A percentile compares a stretch with the other conserved stretches of the same genome.
Conservation (phyloP, 2,329 filamentous ascomycete species). For the Nigrograna mackinnonii region DNA sequence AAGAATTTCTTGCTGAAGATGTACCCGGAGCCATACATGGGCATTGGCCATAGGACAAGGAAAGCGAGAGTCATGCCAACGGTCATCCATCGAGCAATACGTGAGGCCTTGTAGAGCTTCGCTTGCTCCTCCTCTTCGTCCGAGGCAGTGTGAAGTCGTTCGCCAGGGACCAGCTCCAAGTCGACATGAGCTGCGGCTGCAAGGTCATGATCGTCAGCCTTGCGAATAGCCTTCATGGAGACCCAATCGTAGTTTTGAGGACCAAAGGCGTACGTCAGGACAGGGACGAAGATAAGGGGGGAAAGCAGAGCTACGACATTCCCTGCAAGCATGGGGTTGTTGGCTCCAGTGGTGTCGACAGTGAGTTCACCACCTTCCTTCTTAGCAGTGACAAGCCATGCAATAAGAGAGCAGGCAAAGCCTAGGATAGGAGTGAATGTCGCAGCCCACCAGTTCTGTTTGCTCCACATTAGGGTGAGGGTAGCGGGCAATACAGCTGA, state of each 20-base stretch:
- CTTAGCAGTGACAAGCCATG: constrained; percentile 78
- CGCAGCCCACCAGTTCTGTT: constrained; percentile 77
- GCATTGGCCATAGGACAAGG: constrained; percentile 88
- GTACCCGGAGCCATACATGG: constrained; percentile 82
- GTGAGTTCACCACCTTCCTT: constrained; percentile 69
- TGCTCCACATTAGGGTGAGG: constrained; percentile 77
- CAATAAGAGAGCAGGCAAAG: constrained; percentile 68
- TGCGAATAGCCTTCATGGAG: constrained; percentile 78
- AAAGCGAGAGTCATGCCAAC: constrained; percentile 69
- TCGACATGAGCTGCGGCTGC: constrained; percentile 66
- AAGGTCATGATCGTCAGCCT: constrained; percentile 76
- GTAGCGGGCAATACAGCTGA: constrained; percentile 83
- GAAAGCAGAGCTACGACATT: constrained; percentile 83
- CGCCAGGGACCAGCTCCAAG: constrained; percentile 65
- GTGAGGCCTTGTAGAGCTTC: constrained; percentile 47
- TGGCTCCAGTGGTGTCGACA: constrained; percentile 78
- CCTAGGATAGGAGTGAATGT: constrained; percentile 71
- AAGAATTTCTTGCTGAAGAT: constrained; percentile 84
- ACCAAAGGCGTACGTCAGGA: constrained; percentile 74
- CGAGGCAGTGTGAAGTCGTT: constrained; percentile 37
- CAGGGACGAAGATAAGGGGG: constrained; percentile 72
- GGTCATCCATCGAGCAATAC: constrained; percentile 61
- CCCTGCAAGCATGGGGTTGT: constrained; percentile 80
- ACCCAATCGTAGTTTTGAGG: constrained; percentile 82
- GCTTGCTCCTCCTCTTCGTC: constrained; percentile 48